Conservation (phyloP, 208 protist genomes). For the Acanthamoeba rhysodes region DNA sequence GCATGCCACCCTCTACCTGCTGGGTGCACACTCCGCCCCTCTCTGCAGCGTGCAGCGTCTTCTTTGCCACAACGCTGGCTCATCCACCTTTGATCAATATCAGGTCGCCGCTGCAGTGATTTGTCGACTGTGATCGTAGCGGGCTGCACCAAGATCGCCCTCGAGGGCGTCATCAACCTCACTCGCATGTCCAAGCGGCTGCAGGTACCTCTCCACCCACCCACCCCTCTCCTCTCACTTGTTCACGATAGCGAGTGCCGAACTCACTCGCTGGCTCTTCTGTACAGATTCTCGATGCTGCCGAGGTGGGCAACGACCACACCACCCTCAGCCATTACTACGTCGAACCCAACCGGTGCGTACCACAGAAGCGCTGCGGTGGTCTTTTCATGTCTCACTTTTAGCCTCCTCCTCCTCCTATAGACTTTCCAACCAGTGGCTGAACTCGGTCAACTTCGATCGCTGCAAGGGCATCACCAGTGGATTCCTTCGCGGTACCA, state of each 20-base stretch:
- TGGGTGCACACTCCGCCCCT: neutral
- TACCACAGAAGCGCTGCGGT: neutral
- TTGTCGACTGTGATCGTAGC: neutral
- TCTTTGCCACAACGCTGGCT: neutral
- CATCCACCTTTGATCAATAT: neutral
- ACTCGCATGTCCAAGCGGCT: slow-evolving; percentile 17
- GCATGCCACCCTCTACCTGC: neutral
- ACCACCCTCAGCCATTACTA: neutral
- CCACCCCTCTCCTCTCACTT: neutral
- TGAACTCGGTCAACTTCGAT: slow-evolving; percentile 12
- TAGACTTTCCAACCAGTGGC: slow-evolving; percentile 21
- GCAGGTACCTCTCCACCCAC: neutral
- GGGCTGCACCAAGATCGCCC: slow-evolving; percentile 3
- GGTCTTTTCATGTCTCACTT: neutral
- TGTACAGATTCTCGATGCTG: neutral
- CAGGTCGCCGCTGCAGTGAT: slow-evolving; percentile 27
- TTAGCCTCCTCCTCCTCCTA: neutral
- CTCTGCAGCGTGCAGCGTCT: no score
- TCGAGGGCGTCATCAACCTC: slow-evolving; percentile 37
- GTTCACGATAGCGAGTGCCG: neutral
- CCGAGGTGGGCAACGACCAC: neutral
- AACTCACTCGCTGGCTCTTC: neutral
- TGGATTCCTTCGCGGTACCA: neutral
- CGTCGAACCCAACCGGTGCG: slow-evolving; percentile 42
- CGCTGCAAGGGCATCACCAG: neutral